Base-by-base conservation (phyloP, 768 basidiomycete genomes). In the Myochromella boudieri region DNA sequence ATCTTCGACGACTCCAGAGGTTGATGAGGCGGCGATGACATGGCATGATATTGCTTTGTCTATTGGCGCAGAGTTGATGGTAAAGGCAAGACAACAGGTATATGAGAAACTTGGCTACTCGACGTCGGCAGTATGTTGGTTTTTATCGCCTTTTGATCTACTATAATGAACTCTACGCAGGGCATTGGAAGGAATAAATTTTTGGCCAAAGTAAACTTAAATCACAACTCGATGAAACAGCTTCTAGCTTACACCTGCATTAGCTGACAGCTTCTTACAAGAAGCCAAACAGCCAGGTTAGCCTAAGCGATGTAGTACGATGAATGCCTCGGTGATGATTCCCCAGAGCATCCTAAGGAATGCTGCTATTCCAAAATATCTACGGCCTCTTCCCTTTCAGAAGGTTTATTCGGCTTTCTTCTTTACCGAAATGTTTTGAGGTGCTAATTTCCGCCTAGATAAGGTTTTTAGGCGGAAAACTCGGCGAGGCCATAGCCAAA, bases 31-130 rank as follows among this genome's bases (percentile, higher is more conserved):
- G 28, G 38, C 58, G 1, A 63, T 63, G 2, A 90, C 87, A 9
- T 98, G 97, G 97, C 90, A 93, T 52, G 95, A 98, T 64, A 79
- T 97, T 33, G 92, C 91, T 0, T 66, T 99, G 21, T 87, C 87
- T 3, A 83, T 97, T 37, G 95, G 84, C 2, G 92, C 93, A 3
- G 91, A 91, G 59, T 60, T 95, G 22, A 94, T 97, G 84, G 66
- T 69, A n/a, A 81, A 77, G 46, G 78, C 88, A 36, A 74, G 94
- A 53, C 70, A 72, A 42, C 81, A 84, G 42, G 82, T 98, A 7
- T 73, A 74, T 42, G 66, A 70, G 20, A 76, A 80, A 56, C 74
- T 98, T 22, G 89, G 92, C 12, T 99, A 99, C 60, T 93, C 91
- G n/a, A 92, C 87, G 33, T 94, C 91, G 42, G 93, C 94, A 10